Percentiles rank a stretch among this genome's conserved stretches.
Conservation (phyloP, 768 basidiomycete genomes). For the Trametes elegans region DNA sequence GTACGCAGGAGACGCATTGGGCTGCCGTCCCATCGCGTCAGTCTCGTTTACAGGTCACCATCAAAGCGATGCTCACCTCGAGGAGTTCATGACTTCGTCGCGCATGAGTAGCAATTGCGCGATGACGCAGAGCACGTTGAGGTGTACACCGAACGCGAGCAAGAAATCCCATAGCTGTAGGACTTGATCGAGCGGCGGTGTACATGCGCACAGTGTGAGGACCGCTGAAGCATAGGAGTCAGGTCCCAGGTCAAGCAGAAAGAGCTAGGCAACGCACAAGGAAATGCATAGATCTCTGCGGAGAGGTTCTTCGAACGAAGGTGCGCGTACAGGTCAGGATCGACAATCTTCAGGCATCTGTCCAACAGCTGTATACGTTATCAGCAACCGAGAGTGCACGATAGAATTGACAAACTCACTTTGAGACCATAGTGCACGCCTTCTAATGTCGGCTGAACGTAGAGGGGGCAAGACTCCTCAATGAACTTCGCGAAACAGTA, state of each 20-base stretch:
- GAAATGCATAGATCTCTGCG: constrained; percentile 97
- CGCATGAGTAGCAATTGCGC: constrained; percentile 91
- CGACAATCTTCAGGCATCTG: constrained; percentile 87
- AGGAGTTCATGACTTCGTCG: constrained; percentile 83
- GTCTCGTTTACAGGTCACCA: not conserved
- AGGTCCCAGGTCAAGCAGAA: not conserved
- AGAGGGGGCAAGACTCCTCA: constrained; percentile 91
- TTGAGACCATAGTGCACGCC: constrained; percentile 94
- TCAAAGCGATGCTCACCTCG: constrained; percentile 59
- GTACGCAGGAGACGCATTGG: constrained; percentile 94
- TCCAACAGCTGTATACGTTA: constrained; percentile 73
- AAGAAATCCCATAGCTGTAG: constrained; percentile 97
- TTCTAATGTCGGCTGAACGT: constrained; percentile 93
- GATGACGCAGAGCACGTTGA: constrained; percentile 96
- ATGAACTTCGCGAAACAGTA: constrained; percentile 96
- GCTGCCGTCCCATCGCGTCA: constrained; percentile 37
- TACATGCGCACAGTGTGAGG: constrained; percentile 93
- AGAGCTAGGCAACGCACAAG: constrained; percentile 57
- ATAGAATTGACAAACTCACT: constrained; percentile 41
- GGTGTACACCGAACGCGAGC: constrained; percentile 92
- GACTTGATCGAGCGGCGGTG: constrained; percentile 93
- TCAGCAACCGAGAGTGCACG: not conserved
- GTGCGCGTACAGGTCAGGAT: constrained; percentile 79
- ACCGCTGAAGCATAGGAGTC: constrained; percentile 54
- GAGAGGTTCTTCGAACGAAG: constrained; percentile 88